Base-by-base conservation (phyloP, 345 rosid genomes). In the Corchorus capsularis region DNA sequence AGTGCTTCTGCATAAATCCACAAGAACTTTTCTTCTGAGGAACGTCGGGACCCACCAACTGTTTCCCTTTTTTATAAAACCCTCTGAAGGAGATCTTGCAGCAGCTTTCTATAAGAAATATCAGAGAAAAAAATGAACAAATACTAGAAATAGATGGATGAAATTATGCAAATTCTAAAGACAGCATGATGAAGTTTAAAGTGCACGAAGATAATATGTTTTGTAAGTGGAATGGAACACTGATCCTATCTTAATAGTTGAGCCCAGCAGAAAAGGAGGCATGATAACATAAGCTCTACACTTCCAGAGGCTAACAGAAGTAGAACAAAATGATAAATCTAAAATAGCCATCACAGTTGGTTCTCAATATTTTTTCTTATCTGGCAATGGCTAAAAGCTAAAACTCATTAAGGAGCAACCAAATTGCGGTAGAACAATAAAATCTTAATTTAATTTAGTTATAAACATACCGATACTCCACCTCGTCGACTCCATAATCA, bases 51-150 rank as follows among this genome's bases (percentile, higher is more conserved):
- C 80, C 79, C 91, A 61, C 90, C 90, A 79, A 82, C 87, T 41
- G 82, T 87, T 76, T 82, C 86, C 78, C 81, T 89, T 71, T 84
- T 82, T 73, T 91, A 89, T 77, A 92, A 83, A 79, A 92, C 82
- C 85, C 82, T 89, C 83, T 82, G 78, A 75, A 93, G 89, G 74
- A 95, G 93, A 86, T 88, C 92, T 84, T 85, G 89, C 79, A 95
- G 80, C 71, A 86, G 84, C 80, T 56, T 77, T 63, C 98, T 95
- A 82, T 80, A 52, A 81, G 71, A 86, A 79, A 85, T 69, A 75
- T 49, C 74, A 71, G 39, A 73, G 19, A 22, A 57, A 68, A n/a
- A 72, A 37, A 41, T 60, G 77, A 73, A 78, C 64, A 49, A 75
- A 62, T 64, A 79, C 22, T 43, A 68, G 52, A 49, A 55, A 49